Percentiles rank a stretch among this genome's conserved stretches.
phyloP scores from a whole-genome alignment of 345 rosid genomes.

The Ceriops tagal region DNA sequence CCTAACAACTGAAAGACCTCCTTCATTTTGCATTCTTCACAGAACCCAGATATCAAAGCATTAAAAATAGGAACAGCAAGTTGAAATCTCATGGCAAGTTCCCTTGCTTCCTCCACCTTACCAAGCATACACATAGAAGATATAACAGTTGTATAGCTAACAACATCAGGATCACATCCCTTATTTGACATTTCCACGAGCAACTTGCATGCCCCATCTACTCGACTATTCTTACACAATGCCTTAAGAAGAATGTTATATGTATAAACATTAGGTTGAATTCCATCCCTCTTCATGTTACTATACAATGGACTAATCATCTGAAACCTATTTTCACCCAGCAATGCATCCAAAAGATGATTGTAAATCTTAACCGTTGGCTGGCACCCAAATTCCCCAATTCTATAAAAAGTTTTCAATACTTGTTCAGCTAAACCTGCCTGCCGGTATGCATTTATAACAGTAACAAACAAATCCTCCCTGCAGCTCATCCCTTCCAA shows the following conservation, averaged over 20 bases:
- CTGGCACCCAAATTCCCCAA: slow-evolving; percentile 70
- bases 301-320: slow-evolving; percentile 62
- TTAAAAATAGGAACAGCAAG: slow-evolving; percentile 59
- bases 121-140: slow-evolving; percentile 74
- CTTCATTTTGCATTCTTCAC: slow-evolving; percentile 43
- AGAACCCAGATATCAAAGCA: slow-evolving; percentile 66
- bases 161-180: slow-evolving; percentile 68
- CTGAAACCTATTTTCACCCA: slow-evolving; percentile 60
- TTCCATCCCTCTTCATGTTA: slow-evolving; percentile 78
- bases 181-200: slow-evolving; percentile 64
- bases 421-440: slow-evolving; percentile 65
- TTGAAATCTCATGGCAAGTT: slow-evolving; percentile 47
- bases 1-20: slow-evolving; percentile 48
- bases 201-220: slow-evolving; percentile 73
- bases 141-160: slow-evolving; percentile 72
- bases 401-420: slow-evolving; percentile 71
- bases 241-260: slow-evolving; percentile 84
- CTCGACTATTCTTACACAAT: slow-evolving; percentile 71
- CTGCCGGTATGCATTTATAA: slow-evolving; percentile 47
- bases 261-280: slow-evolving; percentile 74
- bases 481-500: slow-evolving; percentile 62
- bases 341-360: slow-evolving; percentile 70
- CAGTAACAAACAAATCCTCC: slow-evolving; percentile 61
- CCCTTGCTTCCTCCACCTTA: slow-evolving; percentile 63
- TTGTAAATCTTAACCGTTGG: slow-evolving; percentile 81